Evolutionary conservation across 371 early-diverging fungal genomes (phyloP).

Genomic region (Chytridium lagenaria): DNA sequence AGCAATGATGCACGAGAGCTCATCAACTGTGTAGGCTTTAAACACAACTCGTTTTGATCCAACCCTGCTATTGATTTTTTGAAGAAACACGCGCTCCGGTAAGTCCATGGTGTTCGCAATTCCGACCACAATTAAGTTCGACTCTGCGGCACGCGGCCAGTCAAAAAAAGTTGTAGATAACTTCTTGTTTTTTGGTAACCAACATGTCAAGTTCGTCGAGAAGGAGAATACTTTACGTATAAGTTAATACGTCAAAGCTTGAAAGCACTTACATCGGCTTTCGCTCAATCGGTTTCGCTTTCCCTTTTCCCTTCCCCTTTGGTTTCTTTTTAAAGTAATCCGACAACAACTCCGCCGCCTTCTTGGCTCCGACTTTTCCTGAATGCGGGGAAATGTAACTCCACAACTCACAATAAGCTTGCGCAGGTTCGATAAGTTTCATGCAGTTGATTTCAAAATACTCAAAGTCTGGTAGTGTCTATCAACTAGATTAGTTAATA

Average conservation of each 20-base stretch:
- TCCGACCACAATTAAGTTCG: slow-evolving; percentile 89
- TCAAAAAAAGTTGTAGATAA: slow-evolving; percentile 99
- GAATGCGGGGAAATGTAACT: slow-evolving; percentile 63
- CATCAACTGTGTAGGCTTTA: slow-evolving; percentile 84
- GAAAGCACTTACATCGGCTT: slow-evolving; percentile 19
- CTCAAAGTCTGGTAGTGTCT: slow-evolving; percentile 75
- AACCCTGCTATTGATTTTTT: slow-evolving; percentile 91
- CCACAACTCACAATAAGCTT: slow-evolving; percentile 87
- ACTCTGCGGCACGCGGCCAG: slow-evolving; percentile 87
- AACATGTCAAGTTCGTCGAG: slow-evolving; percentile 98
- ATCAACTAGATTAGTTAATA: slow-evolving; percentile 1
- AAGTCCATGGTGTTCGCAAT: slow-evolving; percentile 99
- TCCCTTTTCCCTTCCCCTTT: slow-evolving; percentile 58
- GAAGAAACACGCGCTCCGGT: slow-evolving; percentile 91
- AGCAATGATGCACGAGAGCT: slow-evolving; percentile 83
- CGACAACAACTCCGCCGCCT: slow-evolving; percentile 59
- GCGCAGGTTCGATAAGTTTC: slow-evolving; percentile 82
- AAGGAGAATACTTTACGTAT: slow-evolving; percentile 74
- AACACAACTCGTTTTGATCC: slow-evolving; percentile 89
- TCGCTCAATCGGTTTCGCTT: slow-evolving; percentile 60
- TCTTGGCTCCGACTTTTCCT: slow-evolving; percentile 57
- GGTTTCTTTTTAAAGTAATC: not conserved
- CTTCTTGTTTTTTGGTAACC: slow-evolving; percentile 88
- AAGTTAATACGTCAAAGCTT: not conserved
- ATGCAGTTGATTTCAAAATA: slow-evolving; percentile 96